Evolutionary conservation across 1,284 basidiomycete species (phyloP).

Genomic region (Neolentinus lepideus): DNA sequence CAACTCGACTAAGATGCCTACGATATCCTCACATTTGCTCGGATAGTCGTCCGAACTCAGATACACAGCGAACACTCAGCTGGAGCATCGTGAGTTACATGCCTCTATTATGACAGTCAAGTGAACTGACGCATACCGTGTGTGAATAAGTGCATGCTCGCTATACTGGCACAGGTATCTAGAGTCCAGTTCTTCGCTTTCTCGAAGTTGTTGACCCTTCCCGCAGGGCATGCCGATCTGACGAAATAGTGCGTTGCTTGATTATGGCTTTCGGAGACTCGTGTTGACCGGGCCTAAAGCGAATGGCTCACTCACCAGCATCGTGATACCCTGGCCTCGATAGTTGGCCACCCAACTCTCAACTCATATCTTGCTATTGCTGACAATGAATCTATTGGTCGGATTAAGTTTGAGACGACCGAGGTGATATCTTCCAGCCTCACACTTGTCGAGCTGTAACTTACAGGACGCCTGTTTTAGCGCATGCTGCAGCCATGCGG

Average conservation of each 20-base stretch:
- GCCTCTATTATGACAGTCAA: background rate
- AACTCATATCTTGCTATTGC: conserved; percentile 87
- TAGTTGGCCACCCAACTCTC: conserved; percentile 86
- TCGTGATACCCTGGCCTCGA: conserved; percentile 88
- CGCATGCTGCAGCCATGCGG: conserved; percentile 98
- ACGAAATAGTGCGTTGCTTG: conserved; percentile 76
- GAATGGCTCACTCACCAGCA: conserved; percentile 98
- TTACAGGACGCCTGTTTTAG: conserved; percentile 31
- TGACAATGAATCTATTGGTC: conserved; percentile 86
- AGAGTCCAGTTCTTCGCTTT: background rate
- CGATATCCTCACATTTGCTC: background rate
- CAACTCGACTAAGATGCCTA: conserved; percentile 7
- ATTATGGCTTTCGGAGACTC: conserved; percentile 5
- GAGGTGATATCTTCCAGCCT: conserved; percentile 58
- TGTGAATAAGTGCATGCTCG: conserved; percentile 83
- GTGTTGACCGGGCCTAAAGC: conserved; percentile 34
- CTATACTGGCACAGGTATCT: conserved; percentile 85
- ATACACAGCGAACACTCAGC: conserved; percentile 91
- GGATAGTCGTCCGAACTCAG: conserved; percentile 78
- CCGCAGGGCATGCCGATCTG: conserved; percentile 84
- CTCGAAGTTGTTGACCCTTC: background rate
- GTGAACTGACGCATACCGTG: background rate
- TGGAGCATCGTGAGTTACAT: conserved; percentile 74
- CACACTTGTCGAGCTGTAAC: conserved; percentile 4
- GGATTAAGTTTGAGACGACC: conserved; percentile 92